Conservation (phyloP, 352 stramenopile genomes). For the Globisporangium spinosum region DNA sequence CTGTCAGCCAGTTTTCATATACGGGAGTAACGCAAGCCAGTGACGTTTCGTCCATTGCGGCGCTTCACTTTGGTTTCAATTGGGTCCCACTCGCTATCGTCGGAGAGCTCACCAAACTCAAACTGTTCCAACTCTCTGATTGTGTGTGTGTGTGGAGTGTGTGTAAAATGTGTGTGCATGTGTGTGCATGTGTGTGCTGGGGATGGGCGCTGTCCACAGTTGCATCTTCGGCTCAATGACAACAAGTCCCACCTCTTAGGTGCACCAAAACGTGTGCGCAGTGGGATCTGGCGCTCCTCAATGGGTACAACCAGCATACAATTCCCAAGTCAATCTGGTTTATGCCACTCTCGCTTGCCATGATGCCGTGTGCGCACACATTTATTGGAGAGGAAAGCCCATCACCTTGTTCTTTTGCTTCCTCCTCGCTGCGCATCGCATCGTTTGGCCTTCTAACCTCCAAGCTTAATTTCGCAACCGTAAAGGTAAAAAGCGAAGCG, state of each 20-base stretch:
- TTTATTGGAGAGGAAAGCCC: too few species aligned
- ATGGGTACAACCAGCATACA: slow-evolving; percentile 3
- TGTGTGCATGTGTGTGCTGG: neutral
- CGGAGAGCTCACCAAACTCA: too few species aligned
- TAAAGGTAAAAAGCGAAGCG: neutral
- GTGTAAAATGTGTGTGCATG: neutral
- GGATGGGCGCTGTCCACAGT: neutral
- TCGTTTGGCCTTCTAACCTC: neutral
- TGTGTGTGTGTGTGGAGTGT: neutral
- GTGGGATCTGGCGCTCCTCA: neutral
- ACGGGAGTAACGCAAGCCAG: too few species aligned
- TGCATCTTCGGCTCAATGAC: too few species aligned
- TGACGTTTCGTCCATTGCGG: too few species aligned
- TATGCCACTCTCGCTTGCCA: neutral
- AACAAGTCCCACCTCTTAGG: neutral
- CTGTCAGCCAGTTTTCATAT: too few species aligned
- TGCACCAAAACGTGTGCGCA: neutral
- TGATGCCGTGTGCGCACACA: slow-evolving; percentile 3
- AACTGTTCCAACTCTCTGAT: too few species aligned
- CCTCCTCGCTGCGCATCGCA: neutral
- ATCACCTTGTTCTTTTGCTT: too few species aligned
- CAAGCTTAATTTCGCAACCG: neutral
- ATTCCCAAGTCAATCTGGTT: slow-evolving; percentile 10
- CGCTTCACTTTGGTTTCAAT: too few species aligned
- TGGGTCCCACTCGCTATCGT: too few species aligned